A percentile compares a stretch with the other conserved stretches of the same genome.
Conservation (phyloP, 148 eudicot genomes). For the Persicaria tinctoria region DNA sequence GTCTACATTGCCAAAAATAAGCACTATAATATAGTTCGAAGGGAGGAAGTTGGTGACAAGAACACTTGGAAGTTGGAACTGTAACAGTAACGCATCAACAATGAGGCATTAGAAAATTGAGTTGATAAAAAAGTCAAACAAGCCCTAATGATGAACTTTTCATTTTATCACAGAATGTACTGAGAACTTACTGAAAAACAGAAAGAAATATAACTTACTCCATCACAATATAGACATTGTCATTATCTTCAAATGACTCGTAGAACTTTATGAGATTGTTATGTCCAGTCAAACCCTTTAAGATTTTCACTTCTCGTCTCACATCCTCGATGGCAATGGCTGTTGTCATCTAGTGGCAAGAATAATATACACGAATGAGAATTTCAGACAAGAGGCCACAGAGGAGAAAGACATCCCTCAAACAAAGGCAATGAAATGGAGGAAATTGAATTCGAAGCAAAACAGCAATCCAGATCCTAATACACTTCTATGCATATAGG, state of each 20-base stretch:
- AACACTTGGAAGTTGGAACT: not conserved
- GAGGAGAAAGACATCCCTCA: not conserved
- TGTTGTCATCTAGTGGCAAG: conserved; percentile 70
- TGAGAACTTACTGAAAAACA: not conserved
- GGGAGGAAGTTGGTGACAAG: not conserved
- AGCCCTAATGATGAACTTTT: not conserved
- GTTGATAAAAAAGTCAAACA: not conserved
- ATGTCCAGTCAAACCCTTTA: conserved; percentile 82
- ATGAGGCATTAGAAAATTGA: not conserved
- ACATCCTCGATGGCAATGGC: conserved; percentile 97
- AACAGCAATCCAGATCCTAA: not conserved
- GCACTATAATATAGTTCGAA: not conserved
- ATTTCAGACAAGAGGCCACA: not conserved
- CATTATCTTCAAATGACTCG: conserved; percentile 86
- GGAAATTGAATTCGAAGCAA: not conserved
- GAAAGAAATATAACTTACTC: conserved; percentile 50
- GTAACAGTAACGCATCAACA: not conserved
- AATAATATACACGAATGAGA: not conserved
- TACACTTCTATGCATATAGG: not conserved
- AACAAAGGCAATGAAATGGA: not conserved
- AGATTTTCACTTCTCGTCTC: conserved; percentile 84
- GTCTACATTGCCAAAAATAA: not conserved
- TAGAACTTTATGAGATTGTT: conserved; percentile 64
- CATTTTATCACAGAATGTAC: not conserved
- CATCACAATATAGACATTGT: conserved; percentile 91